These are phyloP conservation scores for Magnaporthales sp. DNA, from an alignment of 2,329 filamentous ascomycete genomes.

Conservation along the genomic window DNA sequence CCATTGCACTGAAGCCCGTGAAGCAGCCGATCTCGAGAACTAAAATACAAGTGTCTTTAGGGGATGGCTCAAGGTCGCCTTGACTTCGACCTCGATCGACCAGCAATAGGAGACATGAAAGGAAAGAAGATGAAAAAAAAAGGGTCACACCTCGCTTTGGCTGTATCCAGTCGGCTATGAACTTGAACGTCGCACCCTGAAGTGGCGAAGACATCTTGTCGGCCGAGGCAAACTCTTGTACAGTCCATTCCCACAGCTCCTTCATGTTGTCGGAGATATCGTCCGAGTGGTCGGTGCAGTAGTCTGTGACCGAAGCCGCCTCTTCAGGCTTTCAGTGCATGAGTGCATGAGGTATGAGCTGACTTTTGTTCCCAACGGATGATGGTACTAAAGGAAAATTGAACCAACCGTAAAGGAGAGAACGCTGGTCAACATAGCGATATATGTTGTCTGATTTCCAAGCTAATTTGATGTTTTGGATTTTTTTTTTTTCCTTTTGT, in stretches of 20 bases:
- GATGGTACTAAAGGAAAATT: not conserved
- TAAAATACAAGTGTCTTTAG: not conserved
- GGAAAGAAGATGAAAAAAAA: not conserved
- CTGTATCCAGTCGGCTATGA: not conserved
- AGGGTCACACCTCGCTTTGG: not conserved
- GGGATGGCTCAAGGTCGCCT: not conserved
- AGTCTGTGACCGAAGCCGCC: not conserved
- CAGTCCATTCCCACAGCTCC: not conserved
- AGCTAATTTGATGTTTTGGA: too few relatives aligned
- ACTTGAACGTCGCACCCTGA: not conserved
- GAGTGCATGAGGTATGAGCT: not conserved
- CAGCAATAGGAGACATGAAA: too few relatives aligned
- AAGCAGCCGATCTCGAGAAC: not conserved
- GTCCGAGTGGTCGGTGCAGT: not conserved
- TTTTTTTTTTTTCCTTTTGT: not conserved
- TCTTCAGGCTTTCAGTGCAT: not conserved
- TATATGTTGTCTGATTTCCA: too few relatives aligned
- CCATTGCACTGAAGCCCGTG: not conserved
- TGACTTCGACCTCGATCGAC: too few relatives aligned
- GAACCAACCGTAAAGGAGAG: not conserved
- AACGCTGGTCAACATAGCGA: not conserved
- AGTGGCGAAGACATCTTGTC: not conserved
- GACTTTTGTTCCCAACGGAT: not conserved
- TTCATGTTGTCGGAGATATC: not conserved
- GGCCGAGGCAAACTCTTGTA: not conserved